These are phyloP conservation scores for Phytophthora parvispora DNA, from an alignment of 352 stramenopile genomes.

Conservation along the genomic window DNA sequence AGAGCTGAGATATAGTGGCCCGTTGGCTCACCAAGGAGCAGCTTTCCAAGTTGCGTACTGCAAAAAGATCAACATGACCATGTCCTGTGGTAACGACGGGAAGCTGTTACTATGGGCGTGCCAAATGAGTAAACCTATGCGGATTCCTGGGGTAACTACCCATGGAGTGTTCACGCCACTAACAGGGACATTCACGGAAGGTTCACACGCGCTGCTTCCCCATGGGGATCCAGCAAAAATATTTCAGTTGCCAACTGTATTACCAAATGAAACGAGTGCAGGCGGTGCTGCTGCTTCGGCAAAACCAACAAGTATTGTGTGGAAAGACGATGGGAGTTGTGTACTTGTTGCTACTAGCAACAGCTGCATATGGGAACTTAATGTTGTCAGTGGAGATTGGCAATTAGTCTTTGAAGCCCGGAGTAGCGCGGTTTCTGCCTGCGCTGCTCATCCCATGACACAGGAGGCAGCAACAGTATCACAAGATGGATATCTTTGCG, in stretches of 20 bases:
- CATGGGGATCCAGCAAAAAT: constrained; percentile 43
- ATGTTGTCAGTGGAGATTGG: constrained; percentile 56
- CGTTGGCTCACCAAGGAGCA: constrained; percentile 56
- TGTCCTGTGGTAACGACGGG: constrained; percentile 62
- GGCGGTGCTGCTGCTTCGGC: constrained; percentile 8
- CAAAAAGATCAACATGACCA: constrained; percentile 63
- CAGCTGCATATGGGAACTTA: constrained; percentile 78
- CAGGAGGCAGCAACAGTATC: constrained; percentile 61
- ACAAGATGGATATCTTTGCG: constrained; percentile 57
- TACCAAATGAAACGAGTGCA: constrained; percentile 43
- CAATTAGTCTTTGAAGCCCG: constrained; percentile 62
- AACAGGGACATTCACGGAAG: constrained; percentile 59
- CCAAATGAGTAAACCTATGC: constrained; percentile 56
- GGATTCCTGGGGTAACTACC: constrained; percentile 68
- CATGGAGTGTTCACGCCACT: constrained; percentile 65
- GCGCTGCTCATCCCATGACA: constrained; percentile 49
- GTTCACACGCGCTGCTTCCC: constrained; percentile 47
- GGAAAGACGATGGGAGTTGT: constrained; percentile 62
- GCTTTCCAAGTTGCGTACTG: constrained; percentile 62
- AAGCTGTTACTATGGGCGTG: constrained; percentile 68
- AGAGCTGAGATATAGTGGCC: constrained; percentile 64
- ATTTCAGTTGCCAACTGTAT: constrained; percentile 47
- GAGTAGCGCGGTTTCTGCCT: constrained; percentile 44
- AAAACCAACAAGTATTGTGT: constrained; percentile 68
- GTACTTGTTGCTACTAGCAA: constrained; percentile 63